Evolutionary conservation across 169 alveolate genomes (phyloP), one percentile per base, ranked within the genome.

Genomic region (Cyclospora cayetanensis): DNA sequence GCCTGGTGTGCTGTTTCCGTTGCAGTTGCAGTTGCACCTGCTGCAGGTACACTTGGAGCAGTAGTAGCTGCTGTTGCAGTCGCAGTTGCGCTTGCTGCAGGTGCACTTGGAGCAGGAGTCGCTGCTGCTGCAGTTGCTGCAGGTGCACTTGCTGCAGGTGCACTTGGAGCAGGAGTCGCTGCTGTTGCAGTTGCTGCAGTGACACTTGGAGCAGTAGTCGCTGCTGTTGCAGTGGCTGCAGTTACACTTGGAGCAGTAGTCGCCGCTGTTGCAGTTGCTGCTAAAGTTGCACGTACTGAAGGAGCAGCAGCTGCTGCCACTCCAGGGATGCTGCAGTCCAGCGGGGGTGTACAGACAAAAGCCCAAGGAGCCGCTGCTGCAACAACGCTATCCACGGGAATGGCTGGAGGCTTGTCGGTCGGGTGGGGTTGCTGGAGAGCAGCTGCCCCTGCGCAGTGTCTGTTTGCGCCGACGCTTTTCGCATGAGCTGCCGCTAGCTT

Each of bases 251-350:
- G 25, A n/a, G 52, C 46, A n/a, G 84, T n/a, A 37, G 65, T 52
- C 4, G 4, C 41, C 27, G 84, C 35, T 70, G 82, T 12, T 31
- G 82, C 29, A 5, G 29, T 34, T 74, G 84, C 84, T 74, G 84
- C 39, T 22, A 41, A 35, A 1, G 84, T 11, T 41, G 84, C 60
- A 15, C 25, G 25, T 46, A 22, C 60, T 46, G 60, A 12, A 46
- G 60, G 25, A 12, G 60, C 60, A 15, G 25, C 60, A 20, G 84
- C 65, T 74, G 65, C 84, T 74, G 41, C 65, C 42, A n/a, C 76
- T 50, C 52, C 70, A 43, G 50, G 68, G 46, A 31, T 68, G 35
- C 52, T 41, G n/a, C n/a, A n/a, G n/a, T n/a, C n/a, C n/a, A n/a
- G n/a, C n/a, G n/a, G n/a, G n/a, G n/a, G n/a, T n/a, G n/a, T n/a